Percentiles rank a stretch among this genome's conserved stretches.
phyloP scores from a whole-genome alignment of 441 rosid species.

The Erysimum cheiri region DNA sequence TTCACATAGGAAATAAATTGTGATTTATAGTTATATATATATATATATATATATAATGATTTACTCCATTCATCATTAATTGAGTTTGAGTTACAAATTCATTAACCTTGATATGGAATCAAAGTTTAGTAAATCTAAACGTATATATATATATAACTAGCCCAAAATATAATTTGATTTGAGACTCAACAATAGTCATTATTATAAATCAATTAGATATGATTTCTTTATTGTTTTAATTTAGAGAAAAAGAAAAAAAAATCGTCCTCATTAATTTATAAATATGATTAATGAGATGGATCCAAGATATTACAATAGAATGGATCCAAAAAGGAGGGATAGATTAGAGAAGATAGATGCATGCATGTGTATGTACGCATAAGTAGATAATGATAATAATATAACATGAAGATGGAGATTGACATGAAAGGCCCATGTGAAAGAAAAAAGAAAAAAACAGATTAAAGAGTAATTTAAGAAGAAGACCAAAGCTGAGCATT shows the following conservation, averaged over 20 bases:
- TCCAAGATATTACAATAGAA: constrained; percentile 26
- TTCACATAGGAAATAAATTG: too few relatives aligned
- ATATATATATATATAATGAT: too few relatives aligned
- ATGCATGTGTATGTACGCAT: constrained; percentile 39
- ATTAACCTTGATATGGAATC: not conserved
- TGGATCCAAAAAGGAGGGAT: constrained; percentile 12
- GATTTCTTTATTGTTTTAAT: not conserved
- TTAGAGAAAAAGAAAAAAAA: not conserved
- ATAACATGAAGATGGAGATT: constrained; percentile 33
- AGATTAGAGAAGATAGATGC: constrained; percentile 32
- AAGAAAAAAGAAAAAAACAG: constrained; percentile 2
- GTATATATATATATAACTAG: not conserved
- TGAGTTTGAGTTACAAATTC: too few relatives aligned
- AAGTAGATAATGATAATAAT: constrained; percentile 31
- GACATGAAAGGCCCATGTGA: constrained; percentile 42
- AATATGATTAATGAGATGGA: constrained; percentile 2
- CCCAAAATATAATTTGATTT: not conserved
- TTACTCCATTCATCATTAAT: too few relatives aligned
- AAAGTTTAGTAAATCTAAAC: not conserved
- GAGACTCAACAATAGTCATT: too few relatives aligned
- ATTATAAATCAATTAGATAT: too few relatives aligned
- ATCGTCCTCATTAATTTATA: not conserved
- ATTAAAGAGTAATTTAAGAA: constrained; percentile 14
- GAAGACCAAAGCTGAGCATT: constrained; percentile 79
- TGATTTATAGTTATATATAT: too few relatives aligned